phyloP scores from a whole-genome alignment of 495 filamentous ascomycete species.

The Penicillium bialowiezense region DNA sequence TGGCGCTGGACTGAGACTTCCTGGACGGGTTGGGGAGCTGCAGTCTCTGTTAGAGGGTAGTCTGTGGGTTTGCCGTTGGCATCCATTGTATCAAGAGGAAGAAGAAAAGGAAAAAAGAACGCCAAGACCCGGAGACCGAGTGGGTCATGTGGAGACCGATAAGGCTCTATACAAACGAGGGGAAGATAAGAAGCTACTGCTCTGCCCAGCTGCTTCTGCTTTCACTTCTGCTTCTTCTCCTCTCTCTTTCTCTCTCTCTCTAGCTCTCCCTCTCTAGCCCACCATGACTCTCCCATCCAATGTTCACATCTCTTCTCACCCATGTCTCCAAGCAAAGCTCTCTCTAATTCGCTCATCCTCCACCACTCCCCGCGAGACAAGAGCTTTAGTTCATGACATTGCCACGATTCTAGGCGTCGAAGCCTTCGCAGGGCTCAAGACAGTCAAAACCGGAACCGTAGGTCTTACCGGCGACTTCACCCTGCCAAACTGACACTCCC shows the following conservation, averaged over 20 bases:
- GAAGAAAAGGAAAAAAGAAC: background rate
- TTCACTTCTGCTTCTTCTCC: background rate
- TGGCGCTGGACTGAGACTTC: conserved; percentile 3
- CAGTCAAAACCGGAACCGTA: conserved; percentile 39
- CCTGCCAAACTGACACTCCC: background rate
- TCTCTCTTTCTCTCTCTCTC: conserved; percentile 7
- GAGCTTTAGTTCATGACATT: conserved; percentile 80
- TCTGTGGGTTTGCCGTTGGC: background rate
- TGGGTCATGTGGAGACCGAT: conserved; percentile 9
- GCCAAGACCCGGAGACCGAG: conserved; percentile 6
- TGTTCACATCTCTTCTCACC: conserved; percentile 81
- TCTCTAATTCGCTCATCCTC: conserved; percentile 75
- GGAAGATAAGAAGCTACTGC: conserved; percentile 1
- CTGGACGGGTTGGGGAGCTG: conserved; percentile 2
- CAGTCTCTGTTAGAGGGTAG: conserved; percentile 12
- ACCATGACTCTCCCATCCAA: conserved; percentile 33
- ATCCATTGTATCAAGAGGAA: background rate
- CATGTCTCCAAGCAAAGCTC: conserved; percentile 84
- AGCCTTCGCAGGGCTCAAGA: conserved; percentile 68
- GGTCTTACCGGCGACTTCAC: background rate
- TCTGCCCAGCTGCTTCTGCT: conserved; percentile 13
- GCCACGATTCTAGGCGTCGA: conserved; percentile 77
- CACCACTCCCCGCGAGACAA: conserved; percentile 72
- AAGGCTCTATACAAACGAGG: conserved; percentile 3
- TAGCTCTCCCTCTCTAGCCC: background rate